These are phyloP conservation scores for Discostella stelligera DNA, from an alignment of 352 stramenopile genomes.

Conservation along the genomic window DNA sequence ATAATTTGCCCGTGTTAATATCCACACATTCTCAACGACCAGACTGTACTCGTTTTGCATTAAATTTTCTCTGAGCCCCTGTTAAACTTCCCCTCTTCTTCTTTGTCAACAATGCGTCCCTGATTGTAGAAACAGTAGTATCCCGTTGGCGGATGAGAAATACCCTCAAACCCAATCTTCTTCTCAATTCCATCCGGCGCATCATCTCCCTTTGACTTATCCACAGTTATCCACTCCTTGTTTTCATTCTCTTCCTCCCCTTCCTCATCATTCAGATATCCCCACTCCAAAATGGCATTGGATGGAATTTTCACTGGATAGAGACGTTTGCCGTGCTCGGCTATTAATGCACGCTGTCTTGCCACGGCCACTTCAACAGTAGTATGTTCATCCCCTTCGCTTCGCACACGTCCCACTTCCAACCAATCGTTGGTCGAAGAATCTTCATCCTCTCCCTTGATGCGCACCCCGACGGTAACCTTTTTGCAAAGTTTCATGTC, in stretches of 20 bases:
- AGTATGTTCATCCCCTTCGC: constrained; percentile 52
- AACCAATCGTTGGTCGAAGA: constrained; percentile 53
- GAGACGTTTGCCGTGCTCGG: constrained; percentile 67
- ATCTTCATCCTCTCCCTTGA: constrained; percentile 30
- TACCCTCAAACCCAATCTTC: constrained; percentile 78
- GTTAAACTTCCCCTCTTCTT: constrained; percentile 10
- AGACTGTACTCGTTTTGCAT: not conserved
- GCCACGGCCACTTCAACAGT: constrained; percentile 56
- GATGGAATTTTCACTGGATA: constrained; percentile 62
- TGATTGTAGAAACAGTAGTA: constrained; percentile 79
- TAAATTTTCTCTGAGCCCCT: not conserved
- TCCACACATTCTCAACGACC: not conserved
- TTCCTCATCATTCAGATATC: constrained; percentile 31
- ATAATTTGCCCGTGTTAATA: not conserved
- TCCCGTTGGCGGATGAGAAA: constrained; percentile 52
- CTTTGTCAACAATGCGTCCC: constrained; percentile 57
- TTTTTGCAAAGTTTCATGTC: constrained; percentile 57
- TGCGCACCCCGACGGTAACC: constrained; percentile 54
- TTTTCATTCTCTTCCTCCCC: constrained; percentile 12
- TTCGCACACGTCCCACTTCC: constrained; percentile 61
- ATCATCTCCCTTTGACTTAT: constrained; percentile 49
- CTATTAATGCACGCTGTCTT: constrained; percentile 69
- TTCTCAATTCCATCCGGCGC: constrained; percentile 60
- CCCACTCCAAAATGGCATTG: constrained; percentile 69
- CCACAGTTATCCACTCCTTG: constrained; percentile 51